Evolutionary conservation across 768 basidiomycete species (phyloP).

Genomic region (Psilocybe azurescens): DNA sequence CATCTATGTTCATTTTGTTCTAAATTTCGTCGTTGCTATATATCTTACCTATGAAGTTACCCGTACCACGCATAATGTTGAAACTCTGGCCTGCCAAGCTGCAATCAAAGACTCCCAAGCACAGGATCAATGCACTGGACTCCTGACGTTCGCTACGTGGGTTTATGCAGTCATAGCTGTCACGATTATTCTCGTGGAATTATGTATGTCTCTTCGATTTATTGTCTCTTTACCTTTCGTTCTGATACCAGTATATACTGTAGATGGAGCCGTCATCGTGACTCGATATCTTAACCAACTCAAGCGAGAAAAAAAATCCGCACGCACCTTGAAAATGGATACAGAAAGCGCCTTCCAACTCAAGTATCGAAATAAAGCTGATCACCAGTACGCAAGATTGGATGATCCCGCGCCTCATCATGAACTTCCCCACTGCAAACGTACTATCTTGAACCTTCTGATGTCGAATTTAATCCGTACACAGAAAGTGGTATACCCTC

Average conservation of each 20-base stretch:
- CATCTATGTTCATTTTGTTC: constrained; percentile 59
- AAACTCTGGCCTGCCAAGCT: constrained; percentile 49
- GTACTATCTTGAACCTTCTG: constrained; percentile 12
- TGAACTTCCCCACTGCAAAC: constrained; percentile 15
- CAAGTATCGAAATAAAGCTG: constrained; percentile 20
- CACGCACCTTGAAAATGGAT: constrained; percentile 39
- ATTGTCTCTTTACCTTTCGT: constrained; percentile 9
- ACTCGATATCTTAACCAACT: constrained; percentile 60
- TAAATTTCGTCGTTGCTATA: constrained; percentile 56
- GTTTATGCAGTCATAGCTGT: constrained; percentile 52
- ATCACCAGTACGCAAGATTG: constrained; percentile 30
- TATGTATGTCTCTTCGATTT: constrained; percentile 50
- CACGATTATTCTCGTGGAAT: constrained; percentile 52
- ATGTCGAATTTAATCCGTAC: constrained; percentile 47
- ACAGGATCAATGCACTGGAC: constrained; percentile 47
- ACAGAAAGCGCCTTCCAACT: constrained; percentile 43
- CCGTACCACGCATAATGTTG: constrained; percentile 47
- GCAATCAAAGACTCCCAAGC: constrained; percentile 45
- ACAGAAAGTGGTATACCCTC: constrained; percentile 27
- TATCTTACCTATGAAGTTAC: constrained; percentile 58
- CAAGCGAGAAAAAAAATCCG: constrained; percentile 51
- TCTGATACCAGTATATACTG: constrained; percentile 26
- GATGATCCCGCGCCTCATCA: constrained; percentile 17
- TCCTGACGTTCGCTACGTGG: constrained; percentile 47
- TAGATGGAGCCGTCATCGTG: constrained; percentile 59